These are phyloP conservation scores for Naganishia vishniacii DNA, from an alignment of 768 basidiomycete genomes.

Conservation along the genomic window DNA sequence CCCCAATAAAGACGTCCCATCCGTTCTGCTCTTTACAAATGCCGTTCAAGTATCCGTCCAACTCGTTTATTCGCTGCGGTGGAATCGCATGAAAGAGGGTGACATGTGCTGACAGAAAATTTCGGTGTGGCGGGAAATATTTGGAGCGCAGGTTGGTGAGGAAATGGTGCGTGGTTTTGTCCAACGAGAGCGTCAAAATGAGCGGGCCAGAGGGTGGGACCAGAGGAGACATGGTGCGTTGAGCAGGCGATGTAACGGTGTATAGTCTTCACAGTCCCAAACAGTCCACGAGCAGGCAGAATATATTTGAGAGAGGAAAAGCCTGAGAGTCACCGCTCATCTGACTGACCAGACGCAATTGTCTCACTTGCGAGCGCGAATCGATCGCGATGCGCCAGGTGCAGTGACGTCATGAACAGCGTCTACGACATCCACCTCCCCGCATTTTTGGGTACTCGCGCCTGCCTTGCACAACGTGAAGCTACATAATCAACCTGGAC, in stretches of 20 bases:
- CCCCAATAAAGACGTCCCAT: constrained; percentile 36
- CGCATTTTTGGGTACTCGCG: too few relatives aligned
- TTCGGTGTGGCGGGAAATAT: constrained; percentile 38
- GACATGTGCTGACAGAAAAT: constrained; percentile 37
- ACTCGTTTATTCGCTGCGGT: constrained; percentile 29
- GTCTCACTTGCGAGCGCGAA: too few relatives aligned
- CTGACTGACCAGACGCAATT: too few relatives aligned
- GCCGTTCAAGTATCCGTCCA: constrained; percentile 28
- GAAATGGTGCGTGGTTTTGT: constrained; percentile 30
- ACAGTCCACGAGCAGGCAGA: too few relatives aligned
- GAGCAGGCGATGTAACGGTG: not conserved
- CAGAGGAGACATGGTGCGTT: constrained; percentile 3
- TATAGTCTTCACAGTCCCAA: too few relatives aligned
- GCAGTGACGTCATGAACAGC: too few relatives aligned
- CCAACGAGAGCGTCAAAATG: constrained; percentile 36
- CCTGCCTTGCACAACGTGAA: too few relatives aligned
- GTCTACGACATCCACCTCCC: too few relatives aligned
- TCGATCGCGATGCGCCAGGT: too few relatives aligned
- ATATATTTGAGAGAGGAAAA: too few relatives aligned
- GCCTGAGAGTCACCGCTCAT: too few relatives aligned
- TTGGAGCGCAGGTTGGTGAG: constrained; percentile 34
- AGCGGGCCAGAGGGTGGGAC: constrained; percentile 28
- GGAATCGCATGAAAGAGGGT: constrained; percentile 41
- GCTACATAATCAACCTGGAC: too few relatives aligned
- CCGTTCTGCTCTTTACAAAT: constrained; percentile 28